phyloP scores from a whole-genome alignment of 2,329 filamentous ascomycete genomes.

The Lachnellula cervina region DNA sequence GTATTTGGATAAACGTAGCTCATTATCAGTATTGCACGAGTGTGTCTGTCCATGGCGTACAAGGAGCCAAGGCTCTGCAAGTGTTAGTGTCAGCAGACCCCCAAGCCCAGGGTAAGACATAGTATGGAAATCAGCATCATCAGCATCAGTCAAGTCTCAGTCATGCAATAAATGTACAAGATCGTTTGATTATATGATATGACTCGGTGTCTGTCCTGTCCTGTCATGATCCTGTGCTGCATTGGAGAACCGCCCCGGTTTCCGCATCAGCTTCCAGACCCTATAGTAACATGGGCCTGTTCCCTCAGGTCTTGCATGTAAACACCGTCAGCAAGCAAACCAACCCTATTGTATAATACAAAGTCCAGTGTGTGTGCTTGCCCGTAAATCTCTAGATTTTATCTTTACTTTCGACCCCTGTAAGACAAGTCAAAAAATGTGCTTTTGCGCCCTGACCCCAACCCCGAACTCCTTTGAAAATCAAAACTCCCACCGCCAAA shows the following conservation, averaged over 20 bases:
- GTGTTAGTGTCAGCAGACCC: too few species aligned
- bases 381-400: conserved; percentile 1
- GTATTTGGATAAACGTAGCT: too few species aligned
- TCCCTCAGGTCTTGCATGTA: background rate
- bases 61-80: too few species aligned
- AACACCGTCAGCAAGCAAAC: background rate
- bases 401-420: background rate
- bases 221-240: background rate
- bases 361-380: background rate
- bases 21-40: too few species aligned
- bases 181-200: background rate
- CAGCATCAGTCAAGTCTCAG: background rate
- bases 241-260: background rate
- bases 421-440: background rate
- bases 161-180: background rate
- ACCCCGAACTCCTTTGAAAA: background rate
- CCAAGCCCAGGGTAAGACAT: too few species aligned
- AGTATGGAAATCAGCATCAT: too few species aligned
- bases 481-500: background rate
- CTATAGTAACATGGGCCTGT: conserved; percentile 8
- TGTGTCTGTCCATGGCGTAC: background rate
- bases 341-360: conserved; percentile 11
- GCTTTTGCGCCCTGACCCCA: background rate
- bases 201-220: background rate
- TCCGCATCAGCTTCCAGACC: background rate